Conservation (phyloP, 495 filamentous ascomycete genomes). For the Penicillium canariense region DNA sequence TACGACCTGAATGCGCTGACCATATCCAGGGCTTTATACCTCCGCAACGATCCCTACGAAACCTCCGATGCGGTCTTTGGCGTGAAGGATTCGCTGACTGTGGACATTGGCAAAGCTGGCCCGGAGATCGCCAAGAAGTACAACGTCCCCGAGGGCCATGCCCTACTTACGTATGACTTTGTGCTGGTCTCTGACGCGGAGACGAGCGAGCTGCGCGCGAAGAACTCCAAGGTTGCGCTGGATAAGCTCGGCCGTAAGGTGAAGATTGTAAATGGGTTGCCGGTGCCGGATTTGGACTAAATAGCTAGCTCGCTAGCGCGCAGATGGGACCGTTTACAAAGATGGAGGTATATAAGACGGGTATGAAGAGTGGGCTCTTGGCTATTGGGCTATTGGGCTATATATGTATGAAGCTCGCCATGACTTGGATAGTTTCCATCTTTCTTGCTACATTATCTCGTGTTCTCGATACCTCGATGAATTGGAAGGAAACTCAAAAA, state of each 20-base stretch:
- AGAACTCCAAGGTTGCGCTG: slow-evolving; percentile 72
- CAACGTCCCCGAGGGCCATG: slow-evolving; percentile 50
- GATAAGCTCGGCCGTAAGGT: slow-evolving; percentile 67
- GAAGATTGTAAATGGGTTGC: slow-evolving; percentile 78
- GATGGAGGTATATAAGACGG: too few relatives aligned
- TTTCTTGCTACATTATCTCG: too few relatives aligned
- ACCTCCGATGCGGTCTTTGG: slow-evolving; percentile 91
- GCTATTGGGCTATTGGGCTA: too few relatives aligned
- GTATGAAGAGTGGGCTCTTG: too few relatives aligned
- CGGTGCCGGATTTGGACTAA: slow-evolving; percentile 72
- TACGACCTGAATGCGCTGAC: background rate
- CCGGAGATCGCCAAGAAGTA: slow-evolving; percentile 59
- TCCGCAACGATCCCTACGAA: slow-evolving; percentile 83
- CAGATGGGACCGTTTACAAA: too few relatives aligned
- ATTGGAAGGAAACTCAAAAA: too few relatives aligned
- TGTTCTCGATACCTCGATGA: too few relatives aligned
- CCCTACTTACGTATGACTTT: slow-evolving; percentile 67
- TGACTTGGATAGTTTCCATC: too few relatives aligned
- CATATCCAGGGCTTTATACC: slow-evolving; percentile 65
- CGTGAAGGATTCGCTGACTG: slow-evolving; percentile 78
- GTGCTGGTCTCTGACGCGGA: slow-evolving; percentile 72
- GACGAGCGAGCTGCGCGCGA: slow-evolving; percentile 61
- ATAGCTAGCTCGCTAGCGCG: too few relatives aligned
- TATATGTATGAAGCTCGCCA: too few relatives aligned
- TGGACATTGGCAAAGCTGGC: slow-evolving; percentile 67